Base-by-base conservation (phyloP, 2,329 filamentous ascomycete species). In the Fusarium sp. region DNA sequence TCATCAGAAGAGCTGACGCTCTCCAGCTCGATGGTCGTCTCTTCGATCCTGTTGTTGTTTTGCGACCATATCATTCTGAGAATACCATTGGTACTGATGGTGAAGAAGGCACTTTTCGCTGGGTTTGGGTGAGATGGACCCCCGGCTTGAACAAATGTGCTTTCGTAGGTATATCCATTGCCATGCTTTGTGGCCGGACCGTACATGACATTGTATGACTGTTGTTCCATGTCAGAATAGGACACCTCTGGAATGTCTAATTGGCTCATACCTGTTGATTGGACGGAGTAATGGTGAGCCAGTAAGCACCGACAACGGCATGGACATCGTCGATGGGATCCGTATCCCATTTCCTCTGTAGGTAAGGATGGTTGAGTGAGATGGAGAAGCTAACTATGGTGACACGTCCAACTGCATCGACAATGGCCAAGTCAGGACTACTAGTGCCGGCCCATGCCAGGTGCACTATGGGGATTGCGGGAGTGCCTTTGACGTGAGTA, bases 281-380 rank as follows among this genome's bases (percentile, higher is more conserved):
- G n/a, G 77, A 75, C 4, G 87, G 84, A 30, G 87, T 82, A 27
- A 90, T 84, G n/a, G 86, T 84, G 58, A 98, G 84, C 96, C 96
- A 99, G 80, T 94, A 92, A 78, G 94, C 88, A 4, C 95, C 96
- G 7, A 97, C 93, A 6, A 97, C 85, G 52, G 91, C 89, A 70
- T 92, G 90, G 39, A 93, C 84, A 77, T 97, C 94, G 73, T 94
- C 92, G 56, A 91, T 84, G 2, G 88, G 81, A 75, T 95, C 94
- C n/a, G 84, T 79, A 27, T 90, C 86, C 80, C 90, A 91, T 59
- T 85, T 87, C 43, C 90, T 88, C 52, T 86, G 85, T 10, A 88
- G 78, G 34, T 86, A 87, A 60, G 95, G 88, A 55, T 90, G 89
- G 76, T 97, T 97, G 47, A 98, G 81, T 8, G 90, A 89, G 66